A percentile compares a stretch with the other conserved stretches of the same genome.
Evolutionary conservation across 352 stramenopile species (phyloP).

Genomic region (Phytophthora chlamydospora): DNA sequence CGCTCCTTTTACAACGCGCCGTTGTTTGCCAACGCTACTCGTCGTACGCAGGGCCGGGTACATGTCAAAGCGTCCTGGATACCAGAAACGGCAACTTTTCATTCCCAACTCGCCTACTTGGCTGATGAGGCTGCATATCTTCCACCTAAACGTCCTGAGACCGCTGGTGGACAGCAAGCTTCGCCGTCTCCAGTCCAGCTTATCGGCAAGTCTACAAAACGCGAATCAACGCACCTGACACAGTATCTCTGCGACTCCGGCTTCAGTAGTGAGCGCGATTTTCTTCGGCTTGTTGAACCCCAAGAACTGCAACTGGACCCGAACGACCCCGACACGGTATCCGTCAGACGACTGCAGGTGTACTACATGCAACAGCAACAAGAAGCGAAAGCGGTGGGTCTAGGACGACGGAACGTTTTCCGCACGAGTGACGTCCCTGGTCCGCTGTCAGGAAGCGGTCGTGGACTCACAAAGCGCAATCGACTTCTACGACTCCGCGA

Average conservation of each 20-base stretch:
- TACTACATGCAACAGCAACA: conserved; percentile 45
- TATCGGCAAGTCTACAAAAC: conserved; percentile 22
- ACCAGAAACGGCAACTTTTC: not conserved
- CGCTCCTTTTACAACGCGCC: conserved; percentile 63
- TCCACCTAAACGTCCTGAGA: conserved; percentile 31
- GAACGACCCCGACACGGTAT: conserved; percentile 76
- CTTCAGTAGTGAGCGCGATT: conserved; percentile 70
- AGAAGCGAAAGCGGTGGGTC: conserved; percentile 36
- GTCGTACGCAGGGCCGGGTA: conserved; percentile 54
- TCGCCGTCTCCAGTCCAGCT: conserved; percentile 23
- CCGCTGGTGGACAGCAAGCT: conserved; percentile 11
- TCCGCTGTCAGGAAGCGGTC: conserved; percentile 19
- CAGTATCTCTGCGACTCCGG: conserved; percentile 33
- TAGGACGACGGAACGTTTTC: conserved; percentile 32
- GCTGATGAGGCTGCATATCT: conserved; percentile 19
- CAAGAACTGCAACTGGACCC: conserved; percentile 57
- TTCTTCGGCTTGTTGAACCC: conserved; percentile 54
- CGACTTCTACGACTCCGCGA: conserved; percentile 60
- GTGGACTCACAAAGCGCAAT: conserved; percentile 70
- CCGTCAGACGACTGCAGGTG: conserved; percentile 49
- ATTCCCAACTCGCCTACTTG: not conserved
- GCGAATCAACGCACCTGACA: conserved; percentile 12
- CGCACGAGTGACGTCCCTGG: conserved; percentile 26
- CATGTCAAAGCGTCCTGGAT: conserved; percentile 55
- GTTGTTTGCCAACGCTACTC: conserved; percentile 44